A percentile compares a stretch with the other conserved stretches of the same genome.
These are phyloP conservation scores for Neonectria coccinea DNA, from an alignment of 2,329 filamentous ascomycete genomes.

Conservation along the genomic window DNA sequence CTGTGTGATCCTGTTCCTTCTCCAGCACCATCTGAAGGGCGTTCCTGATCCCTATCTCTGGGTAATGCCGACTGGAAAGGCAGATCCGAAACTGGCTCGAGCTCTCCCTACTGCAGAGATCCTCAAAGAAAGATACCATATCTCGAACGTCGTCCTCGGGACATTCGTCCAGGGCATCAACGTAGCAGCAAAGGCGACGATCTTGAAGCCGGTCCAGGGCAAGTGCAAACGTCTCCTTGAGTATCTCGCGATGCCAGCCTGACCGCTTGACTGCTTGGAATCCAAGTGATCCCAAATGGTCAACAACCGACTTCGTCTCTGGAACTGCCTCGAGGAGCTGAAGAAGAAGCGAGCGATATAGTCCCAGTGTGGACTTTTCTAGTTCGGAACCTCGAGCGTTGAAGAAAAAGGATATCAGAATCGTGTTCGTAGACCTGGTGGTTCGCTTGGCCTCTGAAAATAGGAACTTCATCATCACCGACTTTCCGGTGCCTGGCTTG, in stretches of 20 bases:
- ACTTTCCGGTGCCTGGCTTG: constrained; percentile 59
- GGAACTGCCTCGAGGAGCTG: constrained; percentile 55
- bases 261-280: not conserved
- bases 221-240: not conserved
- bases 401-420: constrained; percentile 61
- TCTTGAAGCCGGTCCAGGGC: not conserved
- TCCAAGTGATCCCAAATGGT: not conserved
- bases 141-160: constrained; percentile 53
- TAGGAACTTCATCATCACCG: constrained; percentile 57
- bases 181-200: constrained; percentile 30
- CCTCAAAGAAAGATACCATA: constrained; percentile 57
- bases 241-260: not conserved
- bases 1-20: constrained; percentile 38
- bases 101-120: constrained; percentile 46
- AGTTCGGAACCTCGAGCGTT: constrained; percentile 57
- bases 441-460: constrained; percentile 16
- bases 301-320: not conserved
- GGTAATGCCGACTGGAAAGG: constrained; percentile 62
- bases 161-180: constrained; percentile 63
- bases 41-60: constrained; percentile 50
- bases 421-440: constrained; percentile 9
- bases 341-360: constrained; percentile 62
- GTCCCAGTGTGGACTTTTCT: constrained; percentile 58
- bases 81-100: constrained; percentile 50
- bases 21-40: constrained; percentile 46